Evolutionary conservation across 306 rosid species (phyloP).

Genomic region (Pueraria montana): DNA sequence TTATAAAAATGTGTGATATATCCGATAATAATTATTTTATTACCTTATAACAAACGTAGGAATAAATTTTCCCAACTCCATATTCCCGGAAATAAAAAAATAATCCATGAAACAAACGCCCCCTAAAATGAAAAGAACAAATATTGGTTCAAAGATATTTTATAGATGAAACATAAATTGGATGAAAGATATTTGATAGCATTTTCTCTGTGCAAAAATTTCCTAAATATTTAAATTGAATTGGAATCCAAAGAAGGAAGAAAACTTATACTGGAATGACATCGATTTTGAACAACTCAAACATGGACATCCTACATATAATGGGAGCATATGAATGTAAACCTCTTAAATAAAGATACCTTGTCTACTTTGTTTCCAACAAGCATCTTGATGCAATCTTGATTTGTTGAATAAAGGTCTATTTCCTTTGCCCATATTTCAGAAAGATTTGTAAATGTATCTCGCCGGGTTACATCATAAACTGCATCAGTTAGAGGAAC

Average conservation of each 20-base stretch:
- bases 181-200: neutral
- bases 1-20: too few species aligned
- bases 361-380: slow-evolving; percentile 98
- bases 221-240: slow-evolving; percentile 23
- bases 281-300: slow-evolving; percentile 35
- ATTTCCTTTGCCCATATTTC: slow-evolving; percentile 98
- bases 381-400: slow-evolving; percentile 98
- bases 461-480: slow-evolving; percentile 93
- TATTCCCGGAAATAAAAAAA: too few species aligned
- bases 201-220: neutral
- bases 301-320: slow-evolving; percentile 13
- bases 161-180: neutral
- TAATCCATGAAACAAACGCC: too few species aligned
- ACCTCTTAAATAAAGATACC: slow-evolving; percentile 60
- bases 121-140: neutral
- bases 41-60: too few species aligned
- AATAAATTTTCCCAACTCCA: too few species aligned
- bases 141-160: neutral
- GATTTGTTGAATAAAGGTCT: slow-evolving; percentile 94
- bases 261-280: slow-evolving; percentile 13
- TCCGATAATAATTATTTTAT: too few species aligned
- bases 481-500: slow-evolving; percentile 57
- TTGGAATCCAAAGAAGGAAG: slow-evolving; percentile 34
- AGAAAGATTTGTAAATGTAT: slow-evolving; percentile 91
- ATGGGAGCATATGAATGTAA: slow-evolving; percentile 19